These are phyloP conservation scores for Cupressus sempervirens DNA, from an alignment of 75 land plant genomes.

Conservation along the genomic window DNA sequence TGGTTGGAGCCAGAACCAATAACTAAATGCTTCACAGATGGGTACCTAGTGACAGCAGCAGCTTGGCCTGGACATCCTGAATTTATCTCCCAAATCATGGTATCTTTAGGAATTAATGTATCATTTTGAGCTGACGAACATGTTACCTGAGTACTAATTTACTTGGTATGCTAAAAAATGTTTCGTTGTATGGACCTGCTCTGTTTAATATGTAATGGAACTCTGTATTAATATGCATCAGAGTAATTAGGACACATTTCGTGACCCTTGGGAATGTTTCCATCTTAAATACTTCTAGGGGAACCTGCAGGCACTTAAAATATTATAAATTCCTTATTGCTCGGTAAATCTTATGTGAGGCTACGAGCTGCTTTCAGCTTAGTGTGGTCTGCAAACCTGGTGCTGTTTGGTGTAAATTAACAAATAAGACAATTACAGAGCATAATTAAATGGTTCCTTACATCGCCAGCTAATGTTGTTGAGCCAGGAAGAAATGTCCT, in stretches of 20 bases:
- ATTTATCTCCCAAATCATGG: conserved; percentile 86
- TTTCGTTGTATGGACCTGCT: not conserved
- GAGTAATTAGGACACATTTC: not conserved
- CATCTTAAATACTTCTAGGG: not conserved
- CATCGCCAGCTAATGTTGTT: no score
- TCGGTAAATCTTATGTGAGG: no score
- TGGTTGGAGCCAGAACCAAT: conserved; percentile 97
- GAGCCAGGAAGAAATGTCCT: no score
- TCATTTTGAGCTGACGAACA: conserved; percentile 25
- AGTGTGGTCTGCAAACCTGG: no score
- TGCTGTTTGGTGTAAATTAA: no score
- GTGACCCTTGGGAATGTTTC: not conserved
- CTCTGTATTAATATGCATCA: not conserved
- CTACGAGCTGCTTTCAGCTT: no score
- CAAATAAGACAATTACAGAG: no score
- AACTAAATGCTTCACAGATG: conserved; percentile 81
- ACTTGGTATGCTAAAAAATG: not conserved
- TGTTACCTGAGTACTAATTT: not conserved
- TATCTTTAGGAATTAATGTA: conserved; percentile 56
- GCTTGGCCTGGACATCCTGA: conserved; percentile 99
- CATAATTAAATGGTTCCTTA: no score
- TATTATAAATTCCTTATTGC: no score
- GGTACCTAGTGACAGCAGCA: conserved; percentile 87
- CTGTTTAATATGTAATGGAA: not conserved
- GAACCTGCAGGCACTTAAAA: not conserved